phyloP scores from a whole-genome alignment of 257 asterid species.

The Vinca minor region DNA sequence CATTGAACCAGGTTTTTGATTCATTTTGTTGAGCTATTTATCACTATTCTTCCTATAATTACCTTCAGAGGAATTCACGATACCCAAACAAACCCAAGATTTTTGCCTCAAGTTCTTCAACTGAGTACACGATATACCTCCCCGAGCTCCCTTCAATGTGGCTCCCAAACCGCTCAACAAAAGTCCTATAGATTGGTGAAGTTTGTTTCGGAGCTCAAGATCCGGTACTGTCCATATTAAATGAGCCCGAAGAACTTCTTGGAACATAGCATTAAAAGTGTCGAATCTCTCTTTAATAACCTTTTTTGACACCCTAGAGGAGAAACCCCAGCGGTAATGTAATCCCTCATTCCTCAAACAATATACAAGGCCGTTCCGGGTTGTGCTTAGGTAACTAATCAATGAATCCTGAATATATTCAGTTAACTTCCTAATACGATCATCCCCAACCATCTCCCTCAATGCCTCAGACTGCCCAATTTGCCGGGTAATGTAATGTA shows the following conservation, averaged over 20 bases:
- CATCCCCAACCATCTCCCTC: constrained; percentile 41
- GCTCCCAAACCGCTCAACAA: constrained; percentile 41
- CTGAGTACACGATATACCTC: constrained; percentile 37
- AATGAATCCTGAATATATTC: constrained; percentile 30
- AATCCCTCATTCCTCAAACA: constrained; percentile 41
- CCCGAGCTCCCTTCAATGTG: constrained; percentile 43
- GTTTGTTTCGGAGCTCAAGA: constrained; percentile 42
- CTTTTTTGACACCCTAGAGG: constrained; percentile 37
- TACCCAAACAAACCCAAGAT: constrained; percentile 37
- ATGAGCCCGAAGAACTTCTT: constrained; percentile 42
- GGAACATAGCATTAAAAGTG: constrained; percentile 40
- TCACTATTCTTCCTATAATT: too few relatives aligned
- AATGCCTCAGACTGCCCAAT: constrained; percentile 33
- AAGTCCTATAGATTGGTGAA: constrained; percentile 32
- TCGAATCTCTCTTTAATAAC: constrained; percentile 33
- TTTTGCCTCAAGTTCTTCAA: constrained; percentile 39
- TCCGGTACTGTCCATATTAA: constrained; percentile 43
- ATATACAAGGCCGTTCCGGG: constrained; percentile 37
- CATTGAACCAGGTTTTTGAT: too few relatives aligned
- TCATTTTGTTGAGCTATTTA: too few relatives aligned
- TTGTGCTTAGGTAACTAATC: constrained; percentile 31
- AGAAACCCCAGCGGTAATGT: constrained; percentile 34
- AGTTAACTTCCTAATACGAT: constrained; percentile 26
- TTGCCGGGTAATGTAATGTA: constrained; percentile 40
- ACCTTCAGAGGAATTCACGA: not conserved